phyloP scores from a whole-genome alignment of 495 filamentous ascomycete species.

The Astrocystis sublimbata region DNA sequence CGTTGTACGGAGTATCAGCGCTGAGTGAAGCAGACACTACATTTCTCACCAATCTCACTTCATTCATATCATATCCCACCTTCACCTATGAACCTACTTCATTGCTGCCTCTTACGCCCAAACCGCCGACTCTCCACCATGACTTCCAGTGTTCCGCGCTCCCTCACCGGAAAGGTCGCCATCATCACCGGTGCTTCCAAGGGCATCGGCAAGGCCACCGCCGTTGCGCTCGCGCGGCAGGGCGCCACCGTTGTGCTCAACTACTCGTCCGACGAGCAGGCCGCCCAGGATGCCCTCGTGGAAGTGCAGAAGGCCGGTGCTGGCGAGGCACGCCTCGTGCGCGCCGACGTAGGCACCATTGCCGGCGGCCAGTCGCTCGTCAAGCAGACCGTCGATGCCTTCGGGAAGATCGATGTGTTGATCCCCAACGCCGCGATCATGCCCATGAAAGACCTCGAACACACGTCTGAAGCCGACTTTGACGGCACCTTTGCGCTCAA shows the following conservation, averaged over 20 bases:
- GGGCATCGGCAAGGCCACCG: conserved; percentile 65
- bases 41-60: no score
- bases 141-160: conserved; percentile 13
- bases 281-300: conserved; percentile 58
- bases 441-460: conserved; percentile 55
- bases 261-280: conserved; percentile 53
- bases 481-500: conserved; percentile 58
- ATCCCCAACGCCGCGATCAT: conserved; percentile 62
- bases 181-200: conserved; percentile 68
- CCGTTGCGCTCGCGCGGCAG: conserved; percentile 53
- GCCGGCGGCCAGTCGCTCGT: conserved; percentile 52
- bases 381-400: conserved; percentile 51
- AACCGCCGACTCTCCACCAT: conserved; percentile 9
- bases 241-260: conserved; percentile 67
- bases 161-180: conserved; percentile 59
- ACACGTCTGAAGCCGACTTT: conserved; percentile 60
- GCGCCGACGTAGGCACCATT: conserved; percentile 64
- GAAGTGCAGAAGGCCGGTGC: conserved; percentile 47
- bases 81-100: no score
- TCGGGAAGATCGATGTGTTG: conserved; percentile 67
- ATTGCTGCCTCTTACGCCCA: no score
- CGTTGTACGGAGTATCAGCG: no score
- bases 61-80: no score
- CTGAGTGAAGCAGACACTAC: no score
- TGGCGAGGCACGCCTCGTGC: conserved; percentile 55